These are phyloP conservation scores for Tephrocybe rancida DNA, from an alignment of 768 basidiomycete genomes.

Conservation along the genomic window DNA sequence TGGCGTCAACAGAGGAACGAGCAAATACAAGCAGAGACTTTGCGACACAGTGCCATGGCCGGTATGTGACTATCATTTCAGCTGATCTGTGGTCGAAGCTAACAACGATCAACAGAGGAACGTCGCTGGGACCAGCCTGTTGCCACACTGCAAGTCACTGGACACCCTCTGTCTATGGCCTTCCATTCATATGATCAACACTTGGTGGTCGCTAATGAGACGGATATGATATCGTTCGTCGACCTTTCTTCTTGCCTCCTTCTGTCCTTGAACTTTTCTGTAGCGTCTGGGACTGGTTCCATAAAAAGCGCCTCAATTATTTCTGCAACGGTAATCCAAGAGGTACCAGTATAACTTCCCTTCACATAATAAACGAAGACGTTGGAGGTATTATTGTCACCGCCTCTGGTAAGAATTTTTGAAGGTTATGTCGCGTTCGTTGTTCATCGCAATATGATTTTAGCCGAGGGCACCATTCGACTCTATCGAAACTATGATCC, in stretches of 20 bases:
- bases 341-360: conserved; percentile 82
- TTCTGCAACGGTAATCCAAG: conserved; percentile 90
- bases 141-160: conserved; percentile 58
- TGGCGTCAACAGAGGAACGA: conserved; percentile 95
- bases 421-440: not conserved
- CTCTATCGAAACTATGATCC: conserved; percentile 93
- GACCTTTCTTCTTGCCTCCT: not conserved
- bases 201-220: conserved; percentile 82
- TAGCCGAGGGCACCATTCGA: conserved; percentile 92
- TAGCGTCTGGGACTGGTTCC: conserved; percentile 96
- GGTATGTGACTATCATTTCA: conserved; percentile 45
- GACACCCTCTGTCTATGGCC: conserved; percentile 72
- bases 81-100: not conserved
- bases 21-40: conserved; percentile 68
- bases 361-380: conserved; percentile 95
- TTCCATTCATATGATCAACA: conserved; percentile 95
- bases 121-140: conserved; percentile 77
- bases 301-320: conserved; percentile 70
- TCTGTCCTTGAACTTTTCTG: conserved; percentile 5
- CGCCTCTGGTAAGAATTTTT: conserved; percentile 66
- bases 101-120: conserved; percentile 40
- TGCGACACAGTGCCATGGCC: conserved; percentile 69
- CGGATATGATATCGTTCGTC: conserved; percentile 80
- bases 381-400: conserved; percentile 88
- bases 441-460: not conserved